A percentile compares a stretch with the other conserved stretches of the same genome.
phyloP scores from a whole-genome alignment of 441 rosid genomes.

The Pelargonium myrrhifolium region DNA sequence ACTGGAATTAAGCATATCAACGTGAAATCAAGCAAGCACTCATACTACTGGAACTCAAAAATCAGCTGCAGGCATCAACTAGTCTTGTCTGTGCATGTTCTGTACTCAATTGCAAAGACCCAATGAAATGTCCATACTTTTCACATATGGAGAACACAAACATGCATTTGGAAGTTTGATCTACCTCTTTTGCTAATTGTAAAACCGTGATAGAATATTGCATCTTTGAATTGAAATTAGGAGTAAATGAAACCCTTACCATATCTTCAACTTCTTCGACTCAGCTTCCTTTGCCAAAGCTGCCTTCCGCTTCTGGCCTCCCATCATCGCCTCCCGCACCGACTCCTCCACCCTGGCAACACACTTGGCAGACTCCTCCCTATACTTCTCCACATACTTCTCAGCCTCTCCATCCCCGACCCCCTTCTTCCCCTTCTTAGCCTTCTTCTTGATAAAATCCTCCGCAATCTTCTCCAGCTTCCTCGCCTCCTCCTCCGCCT shows the following conservation, averaged over 20 bases:
- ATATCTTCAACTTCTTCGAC: conserved; percentile 60
- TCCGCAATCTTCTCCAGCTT: conserved; percentile 69
- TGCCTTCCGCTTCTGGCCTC: conserved; percentile 39
- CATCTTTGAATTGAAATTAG: neutral
- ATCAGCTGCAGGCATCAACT: neutral
- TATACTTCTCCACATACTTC: conserved; percentile 72
- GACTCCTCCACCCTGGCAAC: conserved; percentile 71
- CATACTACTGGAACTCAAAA: neutral
- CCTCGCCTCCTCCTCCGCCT: conserved; percentile 73
- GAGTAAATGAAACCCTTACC: conserved; percentile 34
- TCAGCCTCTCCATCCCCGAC: conserved; percentile 64
- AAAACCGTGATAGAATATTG: no score
- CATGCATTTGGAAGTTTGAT: neutral
- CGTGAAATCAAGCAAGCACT: no score
- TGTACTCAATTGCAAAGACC: neutral
- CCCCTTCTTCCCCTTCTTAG: conserved; percentile 62
- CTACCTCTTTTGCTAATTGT: neutral
- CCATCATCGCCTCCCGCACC: conserved; percentile 48
- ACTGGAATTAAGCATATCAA: no score
- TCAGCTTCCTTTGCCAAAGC: conserved; percentile 21
- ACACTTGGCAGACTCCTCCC: conserved; percentile 73
- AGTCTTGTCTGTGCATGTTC: neutral
- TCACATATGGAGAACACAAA: neutral
- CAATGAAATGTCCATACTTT: neutral
- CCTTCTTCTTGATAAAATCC: conserved; percentile 71